Evolutionary conservation across 192 early-diverging fungal genomes (phyloP).

Genomic region (Podila clonocystis): DNA sequence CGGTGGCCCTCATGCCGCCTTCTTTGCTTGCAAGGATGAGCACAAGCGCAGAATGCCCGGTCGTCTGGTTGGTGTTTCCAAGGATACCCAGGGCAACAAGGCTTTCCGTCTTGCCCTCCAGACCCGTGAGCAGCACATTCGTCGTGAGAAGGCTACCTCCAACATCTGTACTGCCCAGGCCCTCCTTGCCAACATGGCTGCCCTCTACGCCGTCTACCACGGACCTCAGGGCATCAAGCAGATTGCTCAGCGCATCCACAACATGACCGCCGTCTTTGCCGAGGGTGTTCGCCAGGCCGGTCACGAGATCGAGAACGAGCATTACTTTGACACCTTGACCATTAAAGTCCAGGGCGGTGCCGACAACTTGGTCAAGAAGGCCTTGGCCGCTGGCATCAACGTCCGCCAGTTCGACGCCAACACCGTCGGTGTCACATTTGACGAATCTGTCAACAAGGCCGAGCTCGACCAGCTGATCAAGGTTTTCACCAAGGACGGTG

Average conservation of each 20-base stretch:
- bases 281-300: constrained; percentile 78
- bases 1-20: constrained; percentile 99
- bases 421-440: constrained; percentile 89
- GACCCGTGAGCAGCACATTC: constrained; percentile 99
- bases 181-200: constrained; percentile 98
- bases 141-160: constrained; percentile 97
- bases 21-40: constrained; percentile 93
- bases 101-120: constrained; percentile 97
- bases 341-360: constrained; percentile 75
- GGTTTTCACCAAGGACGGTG: constrained; percentile 78
- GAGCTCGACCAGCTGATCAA: constrained; percentile 85
- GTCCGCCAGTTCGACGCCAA: constrained; percentile 80
- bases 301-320: constrained; percentile 81
- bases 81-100: constrained; percentile 85
- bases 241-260: constrained; percentile 95
- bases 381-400: constrained; percentile 85
- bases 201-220: constrained; percentile 99
- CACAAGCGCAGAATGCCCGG: constrained; percentile 98
- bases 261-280: constrained; percentile 87
- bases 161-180: constrained; percentile 99
- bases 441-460: constrained; percentile 88
- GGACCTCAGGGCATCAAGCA: constrained; percentile 91
- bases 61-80: constrained; percentile 95
- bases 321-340: constrained; percentile 96
- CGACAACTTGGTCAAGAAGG: constrained; percentile 75